Evolutionary conservation across 192 early-diverging fungal species (phyloP), one percentile per base, ranked within the genome.

Genomic region (Podila verticillata): DNA sequence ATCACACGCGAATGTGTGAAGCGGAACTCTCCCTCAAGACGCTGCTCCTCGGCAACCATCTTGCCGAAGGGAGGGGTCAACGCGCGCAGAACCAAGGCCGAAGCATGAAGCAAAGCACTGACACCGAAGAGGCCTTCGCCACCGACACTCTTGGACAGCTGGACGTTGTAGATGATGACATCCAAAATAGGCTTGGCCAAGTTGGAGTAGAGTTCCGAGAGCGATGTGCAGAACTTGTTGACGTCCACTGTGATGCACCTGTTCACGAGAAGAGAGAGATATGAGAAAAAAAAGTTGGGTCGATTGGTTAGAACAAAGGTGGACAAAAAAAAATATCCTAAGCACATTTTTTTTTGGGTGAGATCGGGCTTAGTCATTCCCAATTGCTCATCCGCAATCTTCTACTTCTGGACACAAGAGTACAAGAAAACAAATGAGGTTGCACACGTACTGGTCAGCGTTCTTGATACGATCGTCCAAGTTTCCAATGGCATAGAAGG

Each of bases 51-150:
- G 7, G 96, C 97, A 2, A 92, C 95, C 88, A 97, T 92, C 83
- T 95, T 96, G 48, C 97, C 97, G 82, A 99, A 99, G 3, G 97
- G 95, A 48, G 98, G 98, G 7, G 97, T 95, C 66, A 96, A 83
- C 19, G 88, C 86, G 20, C 96, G 89, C 63, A 99, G 81, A 39
- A 96, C 87, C 35, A 87, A 79, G 19, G 94, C 91, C 12, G 96
- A 94, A 44, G 89, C 35, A 60, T 96, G 93, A 54, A 97, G 89
- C 51, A 95, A 84, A 7, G 95, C 75, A 81, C 90, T 92, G 51
- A 95, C 87, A 56, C 91, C 89, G 75, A 98, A 94, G 44, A 96
- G 83, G 48, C 93, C 91, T 56, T 95, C 93, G 47, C 91, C 89
- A 22, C 96, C 98, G 62, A 98, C 92, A 83, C 88, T 95, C 49